phyloP scores from a whole-genome alignment of 345 rosid genomes.

The Durio zibethinus region DNA sequence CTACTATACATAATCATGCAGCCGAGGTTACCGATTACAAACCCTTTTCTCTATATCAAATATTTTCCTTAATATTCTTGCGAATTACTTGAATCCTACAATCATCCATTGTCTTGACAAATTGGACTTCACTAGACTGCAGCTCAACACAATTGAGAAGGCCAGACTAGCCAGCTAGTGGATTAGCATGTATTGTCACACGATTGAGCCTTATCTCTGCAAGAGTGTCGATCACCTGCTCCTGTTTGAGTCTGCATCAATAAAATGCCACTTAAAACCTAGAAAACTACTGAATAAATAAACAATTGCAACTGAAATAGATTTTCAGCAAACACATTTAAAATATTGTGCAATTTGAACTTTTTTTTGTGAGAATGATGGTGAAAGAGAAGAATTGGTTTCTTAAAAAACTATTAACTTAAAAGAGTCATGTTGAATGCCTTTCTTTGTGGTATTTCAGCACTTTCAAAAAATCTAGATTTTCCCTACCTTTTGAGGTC shows the following conservation, averaged over 20 bases:
- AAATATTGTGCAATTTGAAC: not conserved
- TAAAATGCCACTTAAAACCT: not conserved
- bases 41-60: not conserved
- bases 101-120: constrained; percentile 2
- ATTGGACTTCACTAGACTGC: not conserved
- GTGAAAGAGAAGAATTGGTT: not conserved
- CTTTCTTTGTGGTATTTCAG: not conserved
- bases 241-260: constrained; percentile 80
- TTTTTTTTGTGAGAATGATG: not conserved
- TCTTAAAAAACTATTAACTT: not conserved
- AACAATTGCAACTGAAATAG: not conserved
- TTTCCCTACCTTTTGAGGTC: not conserved
- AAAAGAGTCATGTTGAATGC: not conserved
- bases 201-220: constrained; percentile 97
- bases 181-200: constrained; percentile 92
- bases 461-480: not conserved
- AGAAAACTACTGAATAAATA: not conserved
- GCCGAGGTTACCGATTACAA: not conserved
- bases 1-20: not conserved
- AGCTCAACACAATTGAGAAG: not conserved
- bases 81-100: not conserved
- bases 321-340: not conserved
- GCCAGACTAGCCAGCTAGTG: constrained; percentile 69
- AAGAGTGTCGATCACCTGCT: constrained; percentile 83
- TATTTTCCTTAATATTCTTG: too few species aligned